phyloP scores from a whole-genome alignment of 2,329 filamentous ascomycete genomes.

The Exophiala bonariae region DNA sequence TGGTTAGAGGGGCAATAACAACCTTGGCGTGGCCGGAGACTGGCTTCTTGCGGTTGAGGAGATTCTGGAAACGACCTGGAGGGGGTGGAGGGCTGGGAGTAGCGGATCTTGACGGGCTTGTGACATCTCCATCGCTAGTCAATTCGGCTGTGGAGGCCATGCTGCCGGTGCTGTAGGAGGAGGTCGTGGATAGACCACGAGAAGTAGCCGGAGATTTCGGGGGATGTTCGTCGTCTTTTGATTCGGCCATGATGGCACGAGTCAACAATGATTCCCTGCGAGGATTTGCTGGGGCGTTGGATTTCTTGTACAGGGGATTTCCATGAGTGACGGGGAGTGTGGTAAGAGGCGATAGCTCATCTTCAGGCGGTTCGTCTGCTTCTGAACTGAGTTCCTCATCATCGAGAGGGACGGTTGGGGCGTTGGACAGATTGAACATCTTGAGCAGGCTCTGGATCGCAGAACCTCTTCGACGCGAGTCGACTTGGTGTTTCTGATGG shows the following conservation, averaged over 20 bases:
- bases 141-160: slow-evolving; percentile 82
- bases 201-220: slow-evolving; percentile 27
- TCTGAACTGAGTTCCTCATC: slow-evolving; percentile 72
- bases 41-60: slow-evolving; percentile 25
- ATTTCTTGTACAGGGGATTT: slow-evolving; percentile 47
- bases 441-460: slow-evolving; percentile 43
- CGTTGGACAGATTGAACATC: slow-evolving; percentile 45
- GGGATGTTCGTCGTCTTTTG: slow-evolving; percentile 53
- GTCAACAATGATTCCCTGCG: slow-evolving; percentile 82
- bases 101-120: slow-evolving; percentile 82
- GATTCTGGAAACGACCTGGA: slow-evolving; percentile 41
- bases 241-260: slow-evolving; percentile 70
- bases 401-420: slow-evolving; percentile 38
- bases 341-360: slow-evolving; percentile 33
- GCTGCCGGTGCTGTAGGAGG: slow-evolving; percentile 78
- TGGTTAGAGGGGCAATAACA: slow-evolving; percentile 26
- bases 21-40: slow-evolving; percentile 26
- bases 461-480: slow-evolving; percentile 10
- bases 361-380: slow-evolving; percentile 84
- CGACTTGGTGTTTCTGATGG: slow-evolving; percentile 22
- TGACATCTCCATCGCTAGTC: slow-evolving; percentile 90
- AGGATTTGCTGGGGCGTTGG: slow-evolving; percentile 22
- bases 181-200: slow-evolving; percentile 55
- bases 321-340: slow-evolving; percentile 23
- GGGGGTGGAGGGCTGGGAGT: slow-evolving; percentile 85